Evolutionary conservation across 805 yeast species (phyloP), one percentile per base, ranked within the genome.

Genomic region (Candida jianshihensis): DNA sequence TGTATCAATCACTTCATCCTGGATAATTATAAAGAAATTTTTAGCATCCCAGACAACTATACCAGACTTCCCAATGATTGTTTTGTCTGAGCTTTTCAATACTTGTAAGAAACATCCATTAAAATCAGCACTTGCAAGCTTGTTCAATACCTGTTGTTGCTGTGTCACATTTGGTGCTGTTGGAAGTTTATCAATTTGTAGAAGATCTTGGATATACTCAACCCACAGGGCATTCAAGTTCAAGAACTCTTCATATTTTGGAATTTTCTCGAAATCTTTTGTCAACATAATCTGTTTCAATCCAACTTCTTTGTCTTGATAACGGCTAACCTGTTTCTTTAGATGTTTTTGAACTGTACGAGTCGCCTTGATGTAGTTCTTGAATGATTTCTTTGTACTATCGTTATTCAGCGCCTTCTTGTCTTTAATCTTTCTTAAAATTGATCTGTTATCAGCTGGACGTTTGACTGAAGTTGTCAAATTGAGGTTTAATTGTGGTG

Each of bases 41-140:
- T 82, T 87, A 8, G 90, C 72, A 53, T 88, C 97, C 82, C 92
- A 84, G 2, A 85, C 61, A 2, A 88, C 84, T 5, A 88, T 82
- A 0, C 97, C 97, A 26, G 64, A 46, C 22, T 69, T 48, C 0
- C 92, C 94, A 7, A 80, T 66, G 37, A 73, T 51, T 34, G 74
- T 70, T 5, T 67, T 61, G 48, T 80, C 81, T 16, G 61, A 59
- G n/a, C 85, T 66, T 32, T 74, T 70, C 3, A 66, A 48, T 0
- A 88, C 88, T 12, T 66, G 66, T 12, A 87, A 39, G 29, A 57
- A 54, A n/a, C 92, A 73, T 4, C 97, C 96, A 47, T 81, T 81
- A 58, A 73, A 82, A 50, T 88, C 97, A 2, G 92, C 85, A 41
- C 81, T 70, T 1, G 90, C 71, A 28, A 88, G 59, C 46, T 80